Conservation (phyloP, 306 rosid genomes). For the Argentina anserina region DNA sequence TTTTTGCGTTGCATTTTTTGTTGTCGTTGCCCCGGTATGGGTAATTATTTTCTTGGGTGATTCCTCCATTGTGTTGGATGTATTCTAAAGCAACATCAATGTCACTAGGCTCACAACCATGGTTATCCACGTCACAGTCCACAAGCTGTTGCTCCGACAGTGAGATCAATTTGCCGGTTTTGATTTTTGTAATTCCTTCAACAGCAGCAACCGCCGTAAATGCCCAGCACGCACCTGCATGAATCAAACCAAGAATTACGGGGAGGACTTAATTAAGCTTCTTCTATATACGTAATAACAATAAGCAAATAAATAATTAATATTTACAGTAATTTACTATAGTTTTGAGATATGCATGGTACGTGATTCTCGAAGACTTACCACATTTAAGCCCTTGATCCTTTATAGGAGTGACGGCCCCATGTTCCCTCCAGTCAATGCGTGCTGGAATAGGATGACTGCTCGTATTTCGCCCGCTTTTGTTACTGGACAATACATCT, state of each 20-base stretch:
- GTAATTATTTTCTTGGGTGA: conserved; percentile 19
- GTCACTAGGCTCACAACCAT: neutral
- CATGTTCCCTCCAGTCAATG: conserved; percentile 36
- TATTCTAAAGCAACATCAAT: neutral
- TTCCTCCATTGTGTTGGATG: conserved; percentile 15
- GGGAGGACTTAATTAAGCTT: too few species aligned
- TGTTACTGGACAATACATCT: conserved; percentile 20
- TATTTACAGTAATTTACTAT: too few species aligned
- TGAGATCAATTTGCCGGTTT: conserved; percentile 15
- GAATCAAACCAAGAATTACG: too few species aligned
- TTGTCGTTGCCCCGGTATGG: neutral
- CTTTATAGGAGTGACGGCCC: conserved; percentile 28
- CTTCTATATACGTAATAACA: too few species aligned
- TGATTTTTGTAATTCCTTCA: conserved; percentile 18
- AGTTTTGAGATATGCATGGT: too few species aligned
- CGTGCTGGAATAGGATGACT: conserved; percentile 6
- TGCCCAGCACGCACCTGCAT: neutral
- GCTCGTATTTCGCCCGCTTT: neutral
- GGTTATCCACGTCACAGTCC: conserved; percentile 14
- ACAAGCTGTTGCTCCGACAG: conserved; percentile 34
- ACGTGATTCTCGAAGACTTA: too few species aligned
- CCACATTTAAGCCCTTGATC: neutral
- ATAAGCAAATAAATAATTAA: too few species aligned
- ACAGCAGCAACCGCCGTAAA: neutral
- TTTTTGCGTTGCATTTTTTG: neutral